These are phyloP conservation scores for Ensete glaucum DNA, from an alignment of 176 grass and related monocot species.

Conservation along the genomic window DNA sequence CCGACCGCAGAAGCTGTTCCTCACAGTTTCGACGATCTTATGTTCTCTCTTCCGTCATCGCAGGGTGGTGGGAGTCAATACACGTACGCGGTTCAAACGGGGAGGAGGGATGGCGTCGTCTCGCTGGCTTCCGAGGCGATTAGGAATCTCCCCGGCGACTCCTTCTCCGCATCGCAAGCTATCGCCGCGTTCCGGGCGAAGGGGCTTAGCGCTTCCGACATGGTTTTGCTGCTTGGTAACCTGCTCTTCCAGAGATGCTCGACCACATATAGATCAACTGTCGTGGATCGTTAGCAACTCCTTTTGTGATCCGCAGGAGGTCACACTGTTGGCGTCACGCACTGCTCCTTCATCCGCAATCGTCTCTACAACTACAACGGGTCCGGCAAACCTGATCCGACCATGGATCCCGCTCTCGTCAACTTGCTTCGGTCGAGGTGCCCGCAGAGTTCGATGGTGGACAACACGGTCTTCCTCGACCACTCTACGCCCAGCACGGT, in stretches of 20 bases:
- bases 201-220: constrained; percentile 43
- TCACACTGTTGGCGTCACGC: constrained; percentile 72
- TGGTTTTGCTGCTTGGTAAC: constrained; percentile 67
- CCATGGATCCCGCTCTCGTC: constrained; percentile 34
- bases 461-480: constrained; percentile 59
- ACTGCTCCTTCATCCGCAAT: constrained; percentile 54
- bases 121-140: constrained; percentile 33
- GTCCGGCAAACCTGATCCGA: constrained; percentile 42
- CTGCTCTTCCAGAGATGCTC: not conserved
- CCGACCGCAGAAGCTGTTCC: not conserved
- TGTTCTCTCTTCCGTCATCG: not conserved
- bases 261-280: not conserved
- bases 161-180: constrained; percentile 35
- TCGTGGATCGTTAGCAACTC: not conserved
- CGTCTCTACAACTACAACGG: constrained; percentile 59
- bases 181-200: constrained; percentile 41
- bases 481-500: constrained; percentile 33
- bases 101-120: constrained; percentile 53
- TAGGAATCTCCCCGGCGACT: constrained; percentile 33
- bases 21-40: not conserved
- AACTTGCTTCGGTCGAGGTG: constrained; percentile 33
- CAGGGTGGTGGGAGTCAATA: constrained; percentile 24
- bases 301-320: constrained; percentile 30
- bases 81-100: constrained; percentile 42
- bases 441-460: constrained; percentile 12